Percentiles rank a stretch among this genome's conserved stretches.
These are phyloP conservation scores for Hypoxylon intermedium DNA, from an alignment of 495 filamentous ascomycete species.

Conservation along the genomic window DNA sequence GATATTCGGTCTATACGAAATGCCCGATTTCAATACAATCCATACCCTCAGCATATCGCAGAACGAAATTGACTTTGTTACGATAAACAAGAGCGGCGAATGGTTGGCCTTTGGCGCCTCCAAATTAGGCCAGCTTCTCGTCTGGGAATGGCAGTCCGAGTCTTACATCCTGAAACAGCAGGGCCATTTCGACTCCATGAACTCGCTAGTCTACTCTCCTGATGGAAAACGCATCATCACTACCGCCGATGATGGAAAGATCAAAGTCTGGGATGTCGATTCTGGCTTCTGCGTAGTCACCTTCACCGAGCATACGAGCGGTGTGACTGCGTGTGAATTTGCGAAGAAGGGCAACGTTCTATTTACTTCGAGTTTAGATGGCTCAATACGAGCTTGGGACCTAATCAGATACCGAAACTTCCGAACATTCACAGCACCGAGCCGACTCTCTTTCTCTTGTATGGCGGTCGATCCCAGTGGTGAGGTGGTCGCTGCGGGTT, in stretches of 20 bases:
- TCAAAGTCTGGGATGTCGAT: conserved; percentile 96
- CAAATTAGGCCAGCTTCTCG: conserved; percentile 88
- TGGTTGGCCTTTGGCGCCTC: conserved; percentile 99
- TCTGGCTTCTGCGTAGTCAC: conserved; percentile 98
- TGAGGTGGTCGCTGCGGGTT: conserved; percentile 94
- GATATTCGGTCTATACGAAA: conserved; percentile 89
- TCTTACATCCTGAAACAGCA: conserved; percentile 99
- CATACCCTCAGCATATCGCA: conserved; percentile 92
- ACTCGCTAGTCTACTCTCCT: conserved; percentile 88
- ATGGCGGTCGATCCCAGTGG: conserved; percentile 96
- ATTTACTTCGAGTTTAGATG: conserved; percentile 93
- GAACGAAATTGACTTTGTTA: conserved; percentile 91
- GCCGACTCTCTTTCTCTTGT: conserved; percentile 87
- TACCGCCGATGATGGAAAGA: conserved; percentile 92
- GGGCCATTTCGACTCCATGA: conserved; percentile 97
- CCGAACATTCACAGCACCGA: conserved; percentile 92
- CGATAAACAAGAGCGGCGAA: conserved; percentile 90
- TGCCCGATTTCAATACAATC: conserved; percentile 96
- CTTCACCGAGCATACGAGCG: conserved; percentile 94
- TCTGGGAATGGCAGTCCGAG: conserved; percentile 99
- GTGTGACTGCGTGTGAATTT: conserved; percentile 94
- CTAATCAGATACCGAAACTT: conserved; percentile 96
- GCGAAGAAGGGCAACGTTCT: conserved; percentile 92
- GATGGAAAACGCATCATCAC: conserved; percentile 93
- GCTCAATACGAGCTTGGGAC: conserved; percentile 95